phyloP scores from a whole-genome alignment of 805 yeast species.

The Yamadazyma phyllophila region DNA sequence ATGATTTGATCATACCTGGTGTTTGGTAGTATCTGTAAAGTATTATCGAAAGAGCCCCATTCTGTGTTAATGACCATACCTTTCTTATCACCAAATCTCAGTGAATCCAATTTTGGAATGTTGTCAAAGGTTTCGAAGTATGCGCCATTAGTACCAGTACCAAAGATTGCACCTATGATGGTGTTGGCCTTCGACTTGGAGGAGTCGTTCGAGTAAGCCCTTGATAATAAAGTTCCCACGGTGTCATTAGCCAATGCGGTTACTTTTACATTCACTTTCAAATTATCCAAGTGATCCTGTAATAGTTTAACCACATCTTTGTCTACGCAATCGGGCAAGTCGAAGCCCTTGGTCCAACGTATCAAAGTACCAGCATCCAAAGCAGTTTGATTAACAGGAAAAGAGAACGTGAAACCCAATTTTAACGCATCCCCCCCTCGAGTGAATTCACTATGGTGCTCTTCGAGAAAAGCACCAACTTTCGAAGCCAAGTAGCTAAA shows the following conservation, averaged over 20 bases:
- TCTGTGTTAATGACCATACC: slow-evolving; percentile 93
- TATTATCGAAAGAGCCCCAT: slow-evolving; percentile 97
- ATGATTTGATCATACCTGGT: slow-evolving; percentile 74
- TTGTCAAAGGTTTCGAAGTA: slow-evolving; percentile 75
- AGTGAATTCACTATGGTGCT: slow-evolving; percentile 53
- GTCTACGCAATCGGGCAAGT: slow-evolving; percentile 80
- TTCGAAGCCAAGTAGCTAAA: slow-evolving; percentile 75
- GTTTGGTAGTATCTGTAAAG: slow-evolving; percentile 67
- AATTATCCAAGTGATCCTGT: slow-evolving; percentile 64
- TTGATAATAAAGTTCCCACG: slow-evolving; percentile 86
- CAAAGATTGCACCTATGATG: slow-evolving; percentile 86
- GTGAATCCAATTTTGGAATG: slow-evolving; percentile 66
- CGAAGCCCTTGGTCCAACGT: slow-evolving; percentile 97
- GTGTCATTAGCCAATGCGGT: slow-evolving; percentile 95
- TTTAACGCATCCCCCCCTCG: slow-evolving; percentile 41
- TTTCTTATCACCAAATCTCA: slow-evolving; percentile 22
- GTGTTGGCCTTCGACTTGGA: slow-evolving; percentile 69
- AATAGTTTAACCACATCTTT: slow-evolving; percentile 73
- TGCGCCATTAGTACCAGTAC: slow-evolving; percentile 98
- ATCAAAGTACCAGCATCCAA: slow-evolving; percentile 75
- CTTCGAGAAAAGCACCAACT: slow-evolving; percentile 60
- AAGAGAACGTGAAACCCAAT: slow-evolving; percentile 90
- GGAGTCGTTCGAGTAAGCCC: slow-evolving; percentile 73
- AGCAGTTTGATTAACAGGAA: slow-evolving; percentile 87
- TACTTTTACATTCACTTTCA: slow-evolving; percentile 62